Evolutionary conservation across 2,329 filamentous ascomycete genomes (phyloP).

Genomic region (Teratosphaeria pseudoeucalypti): DNA sequence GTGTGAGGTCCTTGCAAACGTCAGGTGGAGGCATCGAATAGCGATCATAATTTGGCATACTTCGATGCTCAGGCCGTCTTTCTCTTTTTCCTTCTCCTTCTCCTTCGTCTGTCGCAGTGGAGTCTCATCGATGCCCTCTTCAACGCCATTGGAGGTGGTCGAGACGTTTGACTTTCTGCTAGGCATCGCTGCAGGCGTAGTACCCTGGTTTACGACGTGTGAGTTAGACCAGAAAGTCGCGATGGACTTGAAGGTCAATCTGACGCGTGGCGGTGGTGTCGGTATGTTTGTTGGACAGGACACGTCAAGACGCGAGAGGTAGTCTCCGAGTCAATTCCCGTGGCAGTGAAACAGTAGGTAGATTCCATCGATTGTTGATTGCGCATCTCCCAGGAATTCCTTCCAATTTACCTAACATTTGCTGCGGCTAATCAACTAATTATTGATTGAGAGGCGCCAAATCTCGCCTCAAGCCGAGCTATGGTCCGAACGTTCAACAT

Average conservation of each 20-base stretch:
- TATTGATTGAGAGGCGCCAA: too few species aligned
- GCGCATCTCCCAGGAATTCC: too few species aligned
- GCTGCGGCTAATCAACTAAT: too few species aligned
- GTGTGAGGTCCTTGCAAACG: conserved; percentile 54
- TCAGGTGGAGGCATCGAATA: not conserved
- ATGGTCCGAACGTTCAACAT: too few species aligned
- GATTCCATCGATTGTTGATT: not conserved
- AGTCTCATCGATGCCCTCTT: conserved; percentile 22
- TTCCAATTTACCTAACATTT: too few species aligned
- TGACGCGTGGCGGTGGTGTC: not conserved
- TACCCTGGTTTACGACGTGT: not conserved
- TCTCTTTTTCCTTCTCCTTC: conserved; percentile 10
- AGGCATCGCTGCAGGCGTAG: conserved; percentile 27
- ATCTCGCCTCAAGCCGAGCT: too few species aligned
- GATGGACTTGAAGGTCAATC: not conserved
- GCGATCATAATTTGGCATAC: conserved; percentile 17
- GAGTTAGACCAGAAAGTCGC: not conserved
- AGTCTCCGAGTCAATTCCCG: not conserved
- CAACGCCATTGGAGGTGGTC: conserved; percentile 28
- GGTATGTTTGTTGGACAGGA: not conserved
- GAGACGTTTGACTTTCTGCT: conserved; percentile 39
- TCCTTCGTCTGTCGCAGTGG: conserved; percentile 24
- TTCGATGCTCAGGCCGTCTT: conserved; percentile 36
- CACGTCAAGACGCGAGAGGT: conserved; percentile 1
- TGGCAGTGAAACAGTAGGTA: not conserved